Conservation (phyloP, 768 basidiomycete species). For the Suillus hirtellus region DNA sequence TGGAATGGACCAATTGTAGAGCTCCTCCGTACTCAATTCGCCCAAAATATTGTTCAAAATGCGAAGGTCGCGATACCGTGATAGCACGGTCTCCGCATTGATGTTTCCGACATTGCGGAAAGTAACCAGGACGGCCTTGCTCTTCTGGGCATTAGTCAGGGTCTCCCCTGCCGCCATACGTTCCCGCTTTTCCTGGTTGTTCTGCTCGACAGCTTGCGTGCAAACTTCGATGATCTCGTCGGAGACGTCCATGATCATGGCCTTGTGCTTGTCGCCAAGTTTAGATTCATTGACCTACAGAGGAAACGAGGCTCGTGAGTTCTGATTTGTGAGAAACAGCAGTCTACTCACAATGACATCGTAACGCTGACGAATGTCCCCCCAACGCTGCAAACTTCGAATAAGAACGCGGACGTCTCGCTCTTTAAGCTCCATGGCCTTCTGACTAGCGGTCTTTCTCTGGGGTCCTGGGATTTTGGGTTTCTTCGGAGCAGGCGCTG, state of each 20-base stretch:
- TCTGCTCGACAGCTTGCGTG: conserved; percentile 78
- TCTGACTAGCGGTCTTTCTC: conserved; percentile 90
- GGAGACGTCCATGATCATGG: conserved; percentile 85
- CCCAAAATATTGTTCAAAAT: conserved; percentile 81
- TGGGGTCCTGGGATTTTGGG: conserved; percentile 69
- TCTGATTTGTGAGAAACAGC: background rate
- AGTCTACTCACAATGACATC: conserved; percentile 78
- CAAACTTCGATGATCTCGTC: conserved; percentile 93
- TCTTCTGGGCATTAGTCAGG: conserved; percentile 89
- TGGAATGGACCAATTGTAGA: conserved; percentile 84
- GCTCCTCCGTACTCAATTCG: conserved; percentile 60
- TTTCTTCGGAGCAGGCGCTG: conserved; percentile 68
- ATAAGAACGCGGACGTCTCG: conserved; percentile 95
- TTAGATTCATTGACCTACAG: conserved; percentile 83
- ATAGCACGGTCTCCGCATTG: conserved; percentile 96
- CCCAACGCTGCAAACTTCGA: conserved; percentile 95
- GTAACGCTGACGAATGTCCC: conserved; percentile 93
- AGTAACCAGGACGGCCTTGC: conserved; percentile 93
- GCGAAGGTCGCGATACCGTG: conserved; percentile 84
- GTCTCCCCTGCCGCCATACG: conserved; percentile 83
- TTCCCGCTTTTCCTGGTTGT: conserved; percentile 76
- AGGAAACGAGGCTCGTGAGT: conserved; percentile 7
- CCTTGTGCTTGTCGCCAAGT: conserved; percentile 90
- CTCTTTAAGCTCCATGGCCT: conserved; percentile 96
- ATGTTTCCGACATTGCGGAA: conserved; percentile 90